Evolutionary conservation across 495 filamentous ascomycete species (phyloP).

Genomic region (Cercophora samala): DNA sequence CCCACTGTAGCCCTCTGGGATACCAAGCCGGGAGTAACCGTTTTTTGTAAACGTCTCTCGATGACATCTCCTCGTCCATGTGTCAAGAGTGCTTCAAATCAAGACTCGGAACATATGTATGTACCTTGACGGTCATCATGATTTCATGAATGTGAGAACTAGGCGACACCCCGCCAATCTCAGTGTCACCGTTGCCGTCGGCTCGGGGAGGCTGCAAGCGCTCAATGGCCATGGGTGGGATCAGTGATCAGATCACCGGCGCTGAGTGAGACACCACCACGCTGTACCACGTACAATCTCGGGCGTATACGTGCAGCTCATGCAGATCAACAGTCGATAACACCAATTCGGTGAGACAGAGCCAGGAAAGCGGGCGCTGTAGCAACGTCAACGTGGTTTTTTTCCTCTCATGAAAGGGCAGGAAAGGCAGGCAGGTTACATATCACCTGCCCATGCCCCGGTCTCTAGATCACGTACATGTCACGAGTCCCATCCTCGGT

Average conservation of each 20-base stretch:
- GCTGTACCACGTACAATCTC: neutral
- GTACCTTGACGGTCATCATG: neutral
- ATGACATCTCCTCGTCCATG: neutral
- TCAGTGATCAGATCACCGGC: neutral
- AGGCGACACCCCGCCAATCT: neutral
- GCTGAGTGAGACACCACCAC: neutral
- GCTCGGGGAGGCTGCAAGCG: neutral
- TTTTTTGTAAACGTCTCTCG: neutral
- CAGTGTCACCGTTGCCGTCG: neutral
- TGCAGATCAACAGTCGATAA: neutral
- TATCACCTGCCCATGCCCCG: neutral
- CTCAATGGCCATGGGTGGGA: neutral
- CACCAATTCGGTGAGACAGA: neutral
- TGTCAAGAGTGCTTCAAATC: neutral
- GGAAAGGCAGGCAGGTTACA: neutral
- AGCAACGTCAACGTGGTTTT: neutral
- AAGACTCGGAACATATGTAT: neutral
- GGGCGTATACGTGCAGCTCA: neutral
- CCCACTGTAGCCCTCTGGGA: neutral
- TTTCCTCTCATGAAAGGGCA: neutral
- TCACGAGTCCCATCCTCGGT: too few relatives aligned
- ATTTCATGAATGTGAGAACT: neutral
- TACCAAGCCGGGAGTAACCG: constrained; percentile 5
- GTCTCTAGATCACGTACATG: too few relatives aligned
- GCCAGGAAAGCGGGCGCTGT: neutral